phyloP scores from a whole-genome alignment of 257 asterid species.

The Capsicum chinense region DNA sequence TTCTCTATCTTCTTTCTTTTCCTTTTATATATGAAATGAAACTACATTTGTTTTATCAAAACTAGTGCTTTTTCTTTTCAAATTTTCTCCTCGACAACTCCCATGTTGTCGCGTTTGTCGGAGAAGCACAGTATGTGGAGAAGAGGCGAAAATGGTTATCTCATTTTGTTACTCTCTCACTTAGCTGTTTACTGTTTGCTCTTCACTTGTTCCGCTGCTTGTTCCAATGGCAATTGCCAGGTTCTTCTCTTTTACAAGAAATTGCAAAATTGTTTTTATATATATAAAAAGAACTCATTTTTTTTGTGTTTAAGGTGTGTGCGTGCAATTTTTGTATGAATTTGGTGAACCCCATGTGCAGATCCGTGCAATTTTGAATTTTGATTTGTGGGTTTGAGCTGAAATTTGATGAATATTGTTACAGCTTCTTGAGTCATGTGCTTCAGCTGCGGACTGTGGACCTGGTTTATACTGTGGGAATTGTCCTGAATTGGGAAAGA shows the following conservation, averaged over 20 bases:
- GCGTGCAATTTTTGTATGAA: background rate
- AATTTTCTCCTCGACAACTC: background rate
- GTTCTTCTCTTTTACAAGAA: constrained; percentile 38
- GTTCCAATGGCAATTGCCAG: constrained; percentile 79
- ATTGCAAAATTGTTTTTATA: no score
- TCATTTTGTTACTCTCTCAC: constrained; percentile 31
- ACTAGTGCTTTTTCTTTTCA: constrained; percentile 24
- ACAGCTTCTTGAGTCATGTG: constrained; percentile 79
- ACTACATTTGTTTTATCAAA: background rate
- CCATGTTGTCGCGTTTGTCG: constrained; percentile 46
- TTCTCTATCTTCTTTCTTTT: constrained; percentile 25
- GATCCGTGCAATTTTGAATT: constrained; percentile 38
- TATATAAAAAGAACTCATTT: background rate
- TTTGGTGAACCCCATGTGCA: constrained; percentile 23
- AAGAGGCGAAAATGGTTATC: constrained; percentile 26
- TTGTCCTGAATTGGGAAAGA: constrained; percentile 76
- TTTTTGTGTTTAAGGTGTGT: background rate
- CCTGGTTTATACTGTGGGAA: constrained; percentile 83
- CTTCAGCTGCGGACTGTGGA: constrained; percentile 77
- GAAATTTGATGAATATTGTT: constrained; percentile 37
- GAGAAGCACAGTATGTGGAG: constrained; percentile 45
- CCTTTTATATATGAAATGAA: constrained; percentile 15
- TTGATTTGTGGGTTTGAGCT: constrained; percentile 33
- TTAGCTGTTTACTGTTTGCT: constrained; percentile 41
- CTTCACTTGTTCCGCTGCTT: constrained; percentile 49